Conservation (phyloP, 164 flowering plant species). For the Buxus sempervirens region DNA sequence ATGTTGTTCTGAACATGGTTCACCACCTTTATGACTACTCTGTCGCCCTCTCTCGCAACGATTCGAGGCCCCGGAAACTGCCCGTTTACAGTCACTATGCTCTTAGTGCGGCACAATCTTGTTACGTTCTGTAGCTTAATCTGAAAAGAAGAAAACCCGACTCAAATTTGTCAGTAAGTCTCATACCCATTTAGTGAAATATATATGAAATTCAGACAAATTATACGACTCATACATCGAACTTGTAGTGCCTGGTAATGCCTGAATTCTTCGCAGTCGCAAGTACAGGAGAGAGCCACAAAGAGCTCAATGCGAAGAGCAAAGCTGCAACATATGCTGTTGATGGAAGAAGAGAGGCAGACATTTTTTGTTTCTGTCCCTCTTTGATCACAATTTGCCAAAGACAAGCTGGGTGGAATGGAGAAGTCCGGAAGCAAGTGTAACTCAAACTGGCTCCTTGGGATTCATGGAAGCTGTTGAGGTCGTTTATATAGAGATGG, state of each 20-base stretch:
- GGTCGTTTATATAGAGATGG: no score
- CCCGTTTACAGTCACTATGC: slow-evolving; percentile 38
- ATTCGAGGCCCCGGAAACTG: slow-evolving; percentile 38
- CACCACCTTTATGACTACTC: slow-evolving; percentile 29
- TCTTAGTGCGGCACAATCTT: slow-evolving; percentile 38
- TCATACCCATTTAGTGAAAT: no score
- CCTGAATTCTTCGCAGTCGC: slow-evolving; percentile 11
- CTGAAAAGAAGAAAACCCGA: no score
- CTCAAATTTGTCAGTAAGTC: no score
- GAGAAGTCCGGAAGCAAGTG: no score
- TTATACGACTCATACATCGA: slow-evolving; percentile 19
- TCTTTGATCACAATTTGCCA: slow-evolving; percentile 1
- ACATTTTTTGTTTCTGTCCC: slow-evolving; percentile 2
- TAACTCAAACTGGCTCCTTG: no score
- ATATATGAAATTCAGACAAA: background rate
- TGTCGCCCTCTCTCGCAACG: slow-evolving; percentile 36
- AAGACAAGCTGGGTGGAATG: background rate
- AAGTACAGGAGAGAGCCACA: background rate
- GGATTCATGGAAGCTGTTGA: no score
- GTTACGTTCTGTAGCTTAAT: slow-evolving; percentile 32
- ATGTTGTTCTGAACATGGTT: slow-evolving; percentile 30
- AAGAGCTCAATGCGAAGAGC: background rate
- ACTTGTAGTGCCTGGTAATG: slow-evolving; percentile 37
- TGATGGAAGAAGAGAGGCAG: background rate
- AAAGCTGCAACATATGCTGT: no score